Percentiles rank a stretch among this genome's conserved stretches.
phyloP scores from a whole-genome alignment of 2,329 filamentous ascomycete genomes.

The Chaetomiaceae sp. region DNA sequence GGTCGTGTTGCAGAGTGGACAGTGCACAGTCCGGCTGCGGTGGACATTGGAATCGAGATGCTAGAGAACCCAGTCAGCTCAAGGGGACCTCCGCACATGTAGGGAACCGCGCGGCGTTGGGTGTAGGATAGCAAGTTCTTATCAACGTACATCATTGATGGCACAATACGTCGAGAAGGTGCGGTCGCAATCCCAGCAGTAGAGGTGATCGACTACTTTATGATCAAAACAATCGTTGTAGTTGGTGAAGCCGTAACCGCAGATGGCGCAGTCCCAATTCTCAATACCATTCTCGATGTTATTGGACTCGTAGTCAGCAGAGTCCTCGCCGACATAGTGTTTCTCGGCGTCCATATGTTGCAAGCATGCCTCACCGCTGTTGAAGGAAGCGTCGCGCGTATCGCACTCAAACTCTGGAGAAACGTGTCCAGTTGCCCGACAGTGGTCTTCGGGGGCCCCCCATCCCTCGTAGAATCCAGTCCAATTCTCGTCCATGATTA shows the following conservation, averaged over 20 bases:
- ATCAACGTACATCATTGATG: conserved; percentile 14
- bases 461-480: conserved; percentile 27
- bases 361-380: conserved; percentile 19
- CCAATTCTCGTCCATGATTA: too few species aligned
- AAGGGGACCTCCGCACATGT: too few species aligned
- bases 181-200: conserved; percentile 34
- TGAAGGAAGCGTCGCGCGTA: conserved; percentile 28
- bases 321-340: conserved; percentile 28
- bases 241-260: conserved; percentile 23
- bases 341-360: conserved; percentile 18
- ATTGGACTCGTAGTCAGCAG: conserved; percentile 20
- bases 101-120: too few species aligned
- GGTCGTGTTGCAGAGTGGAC: conserved; percentile 49
- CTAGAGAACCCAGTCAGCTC: conserved; percentile 31
- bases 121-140: background rate
- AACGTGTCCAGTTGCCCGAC: conserved; percentile 27
- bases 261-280: conserved; percentile 27
- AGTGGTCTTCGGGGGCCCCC: conserved; percentile 30
- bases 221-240: conserved; percentile 25
- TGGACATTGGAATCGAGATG: conserved; percentile 53
- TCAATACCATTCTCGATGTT: too few species aligned
- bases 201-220: conserved; percentile 30
- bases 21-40: conserved; percentile 40
- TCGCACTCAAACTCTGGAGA: conserved; percentile 30
- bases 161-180: conserved; percentile 31